These are phyloP conservation scores for Camellia japonica DNA, from an alignment of 148 eudicot species.

Conservation along the genomic window DNA sequence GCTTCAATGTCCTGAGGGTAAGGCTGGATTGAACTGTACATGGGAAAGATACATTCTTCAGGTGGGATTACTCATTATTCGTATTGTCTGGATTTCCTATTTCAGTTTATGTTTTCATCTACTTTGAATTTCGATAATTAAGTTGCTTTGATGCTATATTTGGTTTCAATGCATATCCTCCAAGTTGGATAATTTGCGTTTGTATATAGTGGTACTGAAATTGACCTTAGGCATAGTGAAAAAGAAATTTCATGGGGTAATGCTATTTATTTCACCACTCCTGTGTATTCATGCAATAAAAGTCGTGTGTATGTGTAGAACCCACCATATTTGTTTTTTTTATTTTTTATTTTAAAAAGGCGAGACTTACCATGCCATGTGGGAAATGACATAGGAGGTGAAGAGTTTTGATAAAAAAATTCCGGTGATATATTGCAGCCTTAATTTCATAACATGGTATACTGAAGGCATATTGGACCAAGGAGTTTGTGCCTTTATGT, in stretches of 20 bases:
- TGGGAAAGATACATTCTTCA: constrained; percentile 67
- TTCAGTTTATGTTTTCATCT: neutral
- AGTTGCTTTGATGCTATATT: neutral
- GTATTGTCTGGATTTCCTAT: neutral
- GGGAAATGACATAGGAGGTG: too few species aligned
- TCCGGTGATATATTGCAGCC: too few species aligned
- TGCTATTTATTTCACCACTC: too few species aligned
- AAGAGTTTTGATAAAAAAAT: too few species aligned
- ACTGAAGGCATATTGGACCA: neutral
- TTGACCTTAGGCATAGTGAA: neutral
- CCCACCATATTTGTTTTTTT: too few species aligned
- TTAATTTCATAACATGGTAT: neutral
- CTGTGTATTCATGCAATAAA: too few species aligned
- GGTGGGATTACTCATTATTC: constrained; percentile 38
- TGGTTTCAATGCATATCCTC: neutral
- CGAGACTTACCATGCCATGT: too few species aligned
- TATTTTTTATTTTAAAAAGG: too few species aligned
- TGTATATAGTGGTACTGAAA: neutral
- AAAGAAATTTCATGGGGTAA: neutral
- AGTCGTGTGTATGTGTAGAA: too few species aligned
- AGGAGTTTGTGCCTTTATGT: neutral
- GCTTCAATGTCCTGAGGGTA: constrained; percentile 62
- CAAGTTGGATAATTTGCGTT: constrained; percentile 6
- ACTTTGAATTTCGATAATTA: neutral
- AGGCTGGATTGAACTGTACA: constrained; percentile 76